These are phyloP conservation scores for Infundibulicybe gibba DNA, from an alignment of 768 basidiomycete species.

Conservation along the genomic window DNA sequence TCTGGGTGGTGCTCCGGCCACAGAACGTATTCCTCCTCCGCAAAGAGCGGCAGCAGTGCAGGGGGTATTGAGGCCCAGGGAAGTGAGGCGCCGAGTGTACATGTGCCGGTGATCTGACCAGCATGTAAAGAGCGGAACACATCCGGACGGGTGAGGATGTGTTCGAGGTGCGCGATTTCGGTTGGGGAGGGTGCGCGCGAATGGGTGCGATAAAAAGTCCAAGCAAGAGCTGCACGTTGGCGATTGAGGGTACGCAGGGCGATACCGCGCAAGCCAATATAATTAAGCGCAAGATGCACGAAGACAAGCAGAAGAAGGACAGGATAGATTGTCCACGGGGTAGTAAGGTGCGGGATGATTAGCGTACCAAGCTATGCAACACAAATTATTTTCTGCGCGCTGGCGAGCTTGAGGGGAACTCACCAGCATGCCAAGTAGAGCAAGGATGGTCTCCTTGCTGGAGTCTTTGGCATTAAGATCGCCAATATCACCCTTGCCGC, in stretches of 20 bases:
- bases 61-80: slow-evolving; percentile 20
- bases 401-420: slow-evolving; percentile 12
- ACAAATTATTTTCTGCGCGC: not conserved
- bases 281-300: slow-evolving; percentile 56
- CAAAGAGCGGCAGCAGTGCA: slow-evolving; percentile 34
- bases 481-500: slow-evolving; percentile 57
- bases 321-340: slow-evolving; percentile 42
- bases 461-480: slow-evolving; percentile 72
- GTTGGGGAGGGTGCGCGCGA: slow-evolving; percentile 25
- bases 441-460: slow-evolving; percentile 69
- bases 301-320: slow-evolving; percentile 47
- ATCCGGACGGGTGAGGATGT: slow-evolving; percentile 37
- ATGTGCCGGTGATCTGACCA: slow-evolving; percentile 34
- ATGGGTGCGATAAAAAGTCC: slow-evolving; percentile 35
- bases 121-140: slow-evolving; percentile 32
- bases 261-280: slow-evolving; percentile 55
- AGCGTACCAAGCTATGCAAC: slow-evolving; percentile 52
- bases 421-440: slow-evolving; percentile 65
- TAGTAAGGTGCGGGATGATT: slow-evolving; percentile 54
- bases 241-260: slow-evolving; percentile 56
- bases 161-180: slow-evolving; percentile 37
- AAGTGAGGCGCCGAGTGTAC: slow-evolving; percentile 42
- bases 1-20: slow-evolving; percentile 38
- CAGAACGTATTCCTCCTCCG: slow-evolving; percentile 46
- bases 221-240: slow-evolving; percentile 53